Base-by-base conservation (phyloP, 805 yeast species). In the Yarrowia keelungensis region DNA sequence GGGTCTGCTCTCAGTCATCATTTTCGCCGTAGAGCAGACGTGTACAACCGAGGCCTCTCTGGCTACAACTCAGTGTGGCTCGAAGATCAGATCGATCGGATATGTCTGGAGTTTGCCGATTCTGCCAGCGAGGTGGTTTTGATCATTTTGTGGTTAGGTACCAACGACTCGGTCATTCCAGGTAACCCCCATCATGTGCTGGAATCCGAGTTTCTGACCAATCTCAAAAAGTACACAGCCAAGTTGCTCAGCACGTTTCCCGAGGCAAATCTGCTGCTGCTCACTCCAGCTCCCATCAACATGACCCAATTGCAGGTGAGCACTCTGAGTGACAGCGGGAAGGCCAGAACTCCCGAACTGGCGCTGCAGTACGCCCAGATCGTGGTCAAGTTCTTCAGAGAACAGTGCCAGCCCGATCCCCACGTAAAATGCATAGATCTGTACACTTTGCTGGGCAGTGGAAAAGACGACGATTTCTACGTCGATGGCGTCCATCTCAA, bases 161-260 rank as follows among this genome's bases (percentile, higher is more conserved):
- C 70, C 32, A 68, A 68, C 38, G 70, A 68, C 16, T 49, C 64
- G 7, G 69, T 68, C 16, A 35, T 65, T 1, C 69, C 69, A 10
- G 70, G 70, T 8, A 68, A 68, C 59, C 69, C 70, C 4, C 70
- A 68, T 12, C 70, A 68, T 43, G 70, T 68, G 19, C 54, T 43
- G 26, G 50, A 43, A 12, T 41, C 38, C 14, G 49, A 49, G 32
- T 65, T 49, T 38, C 47, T 42, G 32, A 35, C 36, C 36, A 68
- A 64, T n/a, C 45, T 68, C 19, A 38, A 45, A 16, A 19, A 22
- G 8, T 68, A 36, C 46, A 65, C 68, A 8, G 53, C 61, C 35
- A 39, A 45, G 58, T 38, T 68, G 32, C 39, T 67, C 15, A 26
- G 38, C 22, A 19, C 59, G 10, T 65, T 38, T 11, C 70, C 69